phyloP scores from a whole-genome alignment of 805 yeast species.

The Jamesozyma spencerorum region DNA sequence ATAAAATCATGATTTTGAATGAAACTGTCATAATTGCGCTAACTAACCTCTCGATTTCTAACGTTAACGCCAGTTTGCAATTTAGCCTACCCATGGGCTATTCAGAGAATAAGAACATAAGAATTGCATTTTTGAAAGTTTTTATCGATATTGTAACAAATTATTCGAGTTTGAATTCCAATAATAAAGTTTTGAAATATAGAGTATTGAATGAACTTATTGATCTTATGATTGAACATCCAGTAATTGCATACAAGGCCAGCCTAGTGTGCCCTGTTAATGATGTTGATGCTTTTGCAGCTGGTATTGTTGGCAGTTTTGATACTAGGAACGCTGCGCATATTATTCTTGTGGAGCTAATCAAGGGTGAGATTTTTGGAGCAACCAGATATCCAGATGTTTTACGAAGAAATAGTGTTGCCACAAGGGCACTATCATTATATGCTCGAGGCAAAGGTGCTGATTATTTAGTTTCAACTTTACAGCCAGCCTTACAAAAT shows the following conservation, averaged over 20 bases:
- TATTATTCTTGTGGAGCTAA: slow-evolving; percentile 41
- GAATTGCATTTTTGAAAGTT: slow-evolving; percentile 65
- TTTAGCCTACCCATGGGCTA: slow-evolving; percentile 70
- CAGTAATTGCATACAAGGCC: slow-evolving; percentile 40
- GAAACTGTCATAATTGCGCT: slow-evolving; percentile 57
- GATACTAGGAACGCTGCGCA: slow-evolving; percentile 33
- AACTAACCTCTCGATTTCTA: slow-evolving; percentile 57
- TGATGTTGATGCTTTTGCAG: slow-evolving; percentile 61
- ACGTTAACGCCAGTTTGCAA: slow-evolving; percentile 64
- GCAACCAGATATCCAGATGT: slow-evolving; percentile 58
- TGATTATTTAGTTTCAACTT: slow-evolving; percentile 41
- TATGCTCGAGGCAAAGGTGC: slow-evolving; percentile 56
- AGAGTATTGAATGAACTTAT: slow-evolving; percentile 21
- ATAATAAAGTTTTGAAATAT: slow-evolving; percentile 20
- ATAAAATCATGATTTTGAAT: slow-evolving; percentile 45
- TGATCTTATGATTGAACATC: slow-evolving; percentile 27
- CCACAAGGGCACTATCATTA: slow-evolving; percentile 62
- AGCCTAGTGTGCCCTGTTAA: slow-evolving; percentile 53
- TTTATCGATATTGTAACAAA: slow-evolving; percentile 52
- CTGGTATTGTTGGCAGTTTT: slow-evolving; percentile 47
- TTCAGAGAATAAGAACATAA: slow-evolving; percentile 51
- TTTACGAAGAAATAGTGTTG: slow-evolving; percentile 67
- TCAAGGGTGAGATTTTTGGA: slow-evolving; percentile 49
- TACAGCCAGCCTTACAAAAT: slow-evolving; percentile 48
- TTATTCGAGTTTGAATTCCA: slow-evolving; percentile 12